Percentiles rank a stretch among this genome's conserved stretches.
These are phyloP conservation scores for Oenanthe javanica DNA, from an alignment of 140 eudicot species.

Conservation along the genomic window DNA sequence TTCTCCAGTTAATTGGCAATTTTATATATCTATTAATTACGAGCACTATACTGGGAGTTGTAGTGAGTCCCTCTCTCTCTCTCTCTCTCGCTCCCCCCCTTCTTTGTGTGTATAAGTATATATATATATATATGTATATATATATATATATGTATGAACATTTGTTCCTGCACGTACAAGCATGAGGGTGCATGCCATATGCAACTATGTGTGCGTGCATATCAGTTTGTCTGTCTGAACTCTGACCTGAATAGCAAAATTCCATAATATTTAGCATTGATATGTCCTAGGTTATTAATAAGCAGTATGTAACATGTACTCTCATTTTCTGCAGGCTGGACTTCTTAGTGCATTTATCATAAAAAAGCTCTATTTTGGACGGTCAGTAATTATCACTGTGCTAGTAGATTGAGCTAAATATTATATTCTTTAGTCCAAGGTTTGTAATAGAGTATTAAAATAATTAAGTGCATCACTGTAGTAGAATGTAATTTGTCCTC, in stretches of 20 bases:
- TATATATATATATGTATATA: too few relatives aligned
- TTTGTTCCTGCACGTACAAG: too few relatives aligned
- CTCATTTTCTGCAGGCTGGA: slow-evolving; percentile 58
- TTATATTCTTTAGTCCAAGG: background rate
- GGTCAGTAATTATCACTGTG: slow-evolving; percentile 33
- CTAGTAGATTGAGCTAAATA: background rate
- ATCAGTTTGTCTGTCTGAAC: background rate
- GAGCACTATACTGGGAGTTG: slow-evolving; percentile 38
- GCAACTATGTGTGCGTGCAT: background rate
- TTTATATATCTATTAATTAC: slow-evolving; percentile 29
- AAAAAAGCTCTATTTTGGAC: slow-evolving; percentile 82
- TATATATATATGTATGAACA: too few relatives aligned
- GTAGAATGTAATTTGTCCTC: background rate
- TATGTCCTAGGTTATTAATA: background rate
- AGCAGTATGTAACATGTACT: background rate
- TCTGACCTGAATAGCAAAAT: background rate
- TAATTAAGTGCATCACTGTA: background rate
- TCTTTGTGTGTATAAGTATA: background rate
- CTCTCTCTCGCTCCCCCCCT: slow-evolving; percentile 7
- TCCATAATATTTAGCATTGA: background rate
- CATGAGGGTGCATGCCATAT: background rate
- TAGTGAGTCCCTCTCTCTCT: slow-evolving; percentile 25
- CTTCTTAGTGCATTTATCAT: slow-evolving; percentile 77
- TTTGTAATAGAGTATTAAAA: background rate
- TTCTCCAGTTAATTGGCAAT: slow-evolving; percentile 29